Evolutionary conservation across 2,329 filamentous ascomycete genomes (phyloP).

Genomic region (Neonectria ditissima): DNA sequence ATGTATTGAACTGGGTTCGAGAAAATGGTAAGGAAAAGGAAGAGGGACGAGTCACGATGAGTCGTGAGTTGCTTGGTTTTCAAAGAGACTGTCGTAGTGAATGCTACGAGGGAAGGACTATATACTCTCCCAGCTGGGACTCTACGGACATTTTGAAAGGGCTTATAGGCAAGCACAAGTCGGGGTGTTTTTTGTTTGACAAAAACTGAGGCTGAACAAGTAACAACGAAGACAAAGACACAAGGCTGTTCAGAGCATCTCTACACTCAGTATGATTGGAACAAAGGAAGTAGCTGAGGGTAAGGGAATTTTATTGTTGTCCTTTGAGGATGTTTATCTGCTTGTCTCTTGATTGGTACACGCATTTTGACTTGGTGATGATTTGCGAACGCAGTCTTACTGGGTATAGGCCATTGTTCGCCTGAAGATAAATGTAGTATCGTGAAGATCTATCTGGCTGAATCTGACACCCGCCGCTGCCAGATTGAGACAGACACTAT

Average conservation of each 20-base stretch:
- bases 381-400: not conserved
- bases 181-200: not conserved
- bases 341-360: not conserved
- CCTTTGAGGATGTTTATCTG: not conserved
- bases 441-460: not conserved
- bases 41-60: not conserved
- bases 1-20: not conserved
- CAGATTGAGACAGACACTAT: not conserved
- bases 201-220: not conserved
- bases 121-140: not conserved
- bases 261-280: not conserved
- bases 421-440: too few species aligned
- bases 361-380: not conserved
- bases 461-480: not conserved
- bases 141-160: not conserved
- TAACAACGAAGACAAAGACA: not conserved
- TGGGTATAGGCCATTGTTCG: too few species aligned
- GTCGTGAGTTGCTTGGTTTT: not conserved
- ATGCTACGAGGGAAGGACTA: not conserved
- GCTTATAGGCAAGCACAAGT: not conserved
- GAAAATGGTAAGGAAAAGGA: not conserved
- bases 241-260: not conserved
- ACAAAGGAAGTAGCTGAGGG: not conserved
- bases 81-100: not conserved
- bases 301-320: not conserved